These are phyloP conservation scores for Diaporthe citri DNA, from an alignment of 2,329 filamentous ascomycete genomes.

Conservation along the genomic window DNA sequence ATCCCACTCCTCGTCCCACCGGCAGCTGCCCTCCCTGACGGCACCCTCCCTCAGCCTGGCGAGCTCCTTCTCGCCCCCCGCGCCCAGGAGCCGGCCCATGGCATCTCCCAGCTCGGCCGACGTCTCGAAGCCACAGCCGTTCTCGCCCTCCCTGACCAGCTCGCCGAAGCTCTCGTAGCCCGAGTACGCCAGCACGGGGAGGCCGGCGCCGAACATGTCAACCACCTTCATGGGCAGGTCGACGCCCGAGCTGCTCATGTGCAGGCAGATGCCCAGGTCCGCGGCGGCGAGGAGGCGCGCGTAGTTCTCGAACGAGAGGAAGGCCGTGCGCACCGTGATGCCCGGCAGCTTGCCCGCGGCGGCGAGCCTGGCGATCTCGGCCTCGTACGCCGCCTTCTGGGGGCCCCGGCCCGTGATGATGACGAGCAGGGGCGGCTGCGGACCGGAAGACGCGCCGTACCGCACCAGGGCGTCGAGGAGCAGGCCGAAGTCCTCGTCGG, in stretches of 20 bases:
- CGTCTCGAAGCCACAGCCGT: slow-evolving; percentile 87
- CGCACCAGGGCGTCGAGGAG: slow-evolving; percentile 84
- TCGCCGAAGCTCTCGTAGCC: slow-evolving; percentile 91
- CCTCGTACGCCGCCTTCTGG: slow-evolving; percentile 80
- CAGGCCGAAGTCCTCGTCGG: slow-evolving; percentile 93
- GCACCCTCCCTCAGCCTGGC: slow-evolving; percentile 76
- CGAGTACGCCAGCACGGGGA: slow-evolving; percentile 90
- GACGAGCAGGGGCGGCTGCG: slow-evolving; percentile 77
- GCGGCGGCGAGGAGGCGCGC: slow-evolving; percentile 85
- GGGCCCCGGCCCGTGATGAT: slow-evolving; percentile 97
- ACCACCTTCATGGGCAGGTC: slow-evolving; percentile 99
- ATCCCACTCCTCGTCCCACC: slow-evolving; percentile 97
- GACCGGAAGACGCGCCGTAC: slow-evolving; percentile 63
- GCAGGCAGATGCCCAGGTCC: slow-evolving; percentile 90
- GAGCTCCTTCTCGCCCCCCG: slow-evolving; percentile 66
- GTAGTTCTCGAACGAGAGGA: slow-evolving; percentile 88
- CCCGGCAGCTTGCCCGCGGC: slow-evolving; percentile 73
- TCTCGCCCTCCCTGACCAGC: slow-evolving; percentile 87
- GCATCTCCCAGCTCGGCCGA: slow-evolving; percentile 73
- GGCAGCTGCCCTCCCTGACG: slow-evolving; percentile 76
- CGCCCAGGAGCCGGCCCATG: slow-evolving; percentile 73
- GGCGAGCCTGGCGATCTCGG: slow-evolving; percentile 72
- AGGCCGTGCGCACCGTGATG: slow-evolving; percentile 82
- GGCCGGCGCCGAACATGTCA: slow-evolving; percentile 96
- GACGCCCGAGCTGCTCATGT: slow-evolving; percentile 93